These are phyloP conservation scores for Calonectria pteridis DNA, from an alignment of 2,329 filamentous ascomycete genomes.

Conservation along the genomic window DNA sequence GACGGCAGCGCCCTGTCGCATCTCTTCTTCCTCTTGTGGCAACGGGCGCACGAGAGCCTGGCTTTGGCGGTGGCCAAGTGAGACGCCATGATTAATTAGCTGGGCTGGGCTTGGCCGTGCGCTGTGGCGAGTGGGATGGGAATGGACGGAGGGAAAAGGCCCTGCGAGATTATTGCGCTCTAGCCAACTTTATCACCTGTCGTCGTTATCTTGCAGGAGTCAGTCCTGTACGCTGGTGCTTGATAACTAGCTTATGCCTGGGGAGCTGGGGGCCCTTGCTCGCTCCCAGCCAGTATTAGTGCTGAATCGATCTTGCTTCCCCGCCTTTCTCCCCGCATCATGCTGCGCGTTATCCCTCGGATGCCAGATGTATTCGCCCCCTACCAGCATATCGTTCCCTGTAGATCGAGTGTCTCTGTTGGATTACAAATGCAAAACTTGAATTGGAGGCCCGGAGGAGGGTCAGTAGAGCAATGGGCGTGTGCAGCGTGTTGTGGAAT, in stretches of 20 bases:
- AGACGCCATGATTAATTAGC: slow-evolving; percentile 7
- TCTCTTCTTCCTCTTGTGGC: slow-evolving; percentile 57
- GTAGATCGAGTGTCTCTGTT: neutral
- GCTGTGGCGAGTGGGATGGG: neutral
- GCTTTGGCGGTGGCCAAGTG: slow-evolving; percentile 21
- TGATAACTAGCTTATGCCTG: neutral
- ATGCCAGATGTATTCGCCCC: neutral
- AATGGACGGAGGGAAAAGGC: neutral
- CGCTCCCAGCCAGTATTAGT: neutral
- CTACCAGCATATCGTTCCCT: neutral
- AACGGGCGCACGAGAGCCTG: slow-evolving; percentile 52
- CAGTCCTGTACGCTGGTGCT: neutral
- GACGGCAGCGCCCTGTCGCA: slow-evolving; percentile 55
- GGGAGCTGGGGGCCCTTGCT: neutral
- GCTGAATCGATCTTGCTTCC: slow-evolving; percentile 4
- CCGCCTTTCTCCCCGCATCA: slow-evolving; percentile 12
- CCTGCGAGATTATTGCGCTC: slow-evolving; percentile 8
- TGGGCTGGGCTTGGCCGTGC: neutral
- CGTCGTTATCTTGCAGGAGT: neutral
- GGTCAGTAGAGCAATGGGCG: neutral
- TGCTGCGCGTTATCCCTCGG: neutral
- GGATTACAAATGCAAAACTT: neutral
- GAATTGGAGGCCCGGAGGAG: neutral
- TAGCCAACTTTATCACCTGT: slow-evolving; percentile 4
- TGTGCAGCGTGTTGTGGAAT: neutral